A percentile compares a stretch with the other conserved stretches of the same genome.
Conservation (phyloP, 2,329 filamentous ascomycete species). For the Ceratocystis colombiana region DNA sequence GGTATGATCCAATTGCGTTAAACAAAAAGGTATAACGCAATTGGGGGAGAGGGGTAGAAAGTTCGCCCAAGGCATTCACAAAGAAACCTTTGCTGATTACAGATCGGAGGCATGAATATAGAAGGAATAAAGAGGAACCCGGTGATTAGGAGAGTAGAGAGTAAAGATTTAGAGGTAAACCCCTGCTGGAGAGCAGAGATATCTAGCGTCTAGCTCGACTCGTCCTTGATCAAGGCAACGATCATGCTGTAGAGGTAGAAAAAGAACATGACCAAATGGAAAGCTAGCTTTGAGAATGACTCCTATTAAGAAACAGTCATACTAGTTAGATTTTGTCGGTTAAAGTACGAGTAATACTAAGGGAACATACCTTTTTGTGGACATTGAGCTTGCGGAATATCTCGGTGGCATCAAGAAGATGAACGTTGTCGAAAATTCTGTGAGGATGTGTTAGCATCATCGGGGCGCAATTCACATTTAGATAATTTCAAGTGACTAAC, state of each 20-base stretch:
- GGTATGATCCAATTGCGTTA: neutral
- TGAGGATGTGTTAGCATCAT: slow-evolving; percentile 27
- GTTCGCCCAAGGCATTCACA: neutral
- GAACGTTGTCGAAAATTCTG: slow-evolving; percentile 94
- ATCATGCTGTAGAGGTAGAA: slow-evolving; percentile 99
- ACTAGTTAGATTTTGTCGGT: neutral
- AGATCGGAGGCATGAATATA: neutral
- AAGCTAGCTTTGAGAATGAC: slow-evolving; percentile 97
- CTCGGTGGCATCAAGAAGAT: slow-evolving; percentile 93
- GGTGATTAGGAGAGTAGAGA: neutral
- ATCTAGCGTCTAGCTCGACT: slow-evolving; percentile 71
- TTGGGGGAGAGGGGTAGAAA: neutral
- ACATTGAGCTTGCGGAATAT: slow-evolving; percentile 99
- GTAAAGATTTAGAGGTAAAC: neutral
- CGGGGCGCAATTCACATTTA: neutral
- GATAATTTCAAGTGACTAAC: slow-evolving; percentile 46
- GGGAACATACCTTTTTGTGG: slow-evolving; percentile 74
- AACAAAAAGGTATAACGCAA: no score
- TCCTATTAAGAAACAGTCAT: slow-evolving; percentile 47
- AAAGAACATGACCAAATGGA: slow-evolving; percentile 99
- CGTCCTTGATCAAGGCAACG: slow-evolving; percentile 90
- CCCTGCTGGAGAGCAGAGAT: neutral
- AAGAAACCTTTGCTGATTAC: neutral
- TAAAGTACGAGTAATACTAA: neutral
- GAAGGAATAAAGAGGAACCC: neutral